Base-by-base conservation (phyloP, 2,329 filamentous ascomycete species). In the Fusarium sp. region DNA sequence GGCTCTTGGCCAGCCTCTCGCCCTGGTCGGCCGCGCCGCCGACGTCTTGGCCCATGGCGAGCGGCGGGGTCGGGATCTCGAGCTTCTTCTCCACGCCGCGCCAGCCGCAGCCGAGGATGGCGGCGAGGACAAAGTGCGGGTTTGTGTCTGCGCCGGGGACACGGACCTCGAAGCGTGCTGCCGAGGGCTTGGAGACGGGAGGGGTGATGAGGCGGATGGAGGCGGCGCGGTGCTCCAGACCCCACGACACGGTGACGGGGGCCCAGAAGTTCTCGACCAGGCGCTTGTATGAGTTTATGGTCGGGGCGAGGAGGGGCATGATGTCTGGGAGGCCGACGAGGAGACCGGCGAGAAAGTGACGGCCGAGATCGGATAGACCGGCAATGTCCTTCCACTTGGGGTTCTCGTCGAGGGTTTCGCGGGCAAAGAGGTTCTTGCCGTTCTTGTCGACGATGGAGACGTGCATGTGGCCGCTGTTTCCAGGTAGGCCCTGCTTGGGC, bases 231-330 rank as follows among this genome's bases (percentile, higher is more conserved):
- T 99, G 94, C 77, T 98, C 95, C 6, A 97, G 80, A 1, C 95
- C 95, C 95, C 95, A 99, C 0, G 92, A 97, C 0, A 98, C 95
- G 0, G 94, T 97, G 6, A 99, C 95, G 0, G 95, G 95, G 0
- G 95, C 95, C 95, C 95, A 99, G 79, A 97, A 98, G 79, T 98
- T 98, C 81, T 99, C 95, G 3, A 99, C 95, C 1, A 99, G 85
- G 4, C 95, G 89, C 80, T 99, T 99, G 83, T 99, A 99, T 61
- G 92, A 96, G 83, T 99, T 99, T 73, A 99, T 86, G 1, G 92
- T 99, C 0, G 95, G 95, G 1, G 94, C 95, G 11, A 99, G 83
- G 56, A 98, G 82, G 1, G 95, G 95, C 95, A 99, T 99, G 67
- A 98, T 87, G 72, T 97, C 92, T 3, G 95, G 92, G 5, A 99